Percentiles rank a stretch among this genome's conserved stretches.
phyloP scores from a whole-genome alignment of 257 asterid species.

The Datura wrightii region DNA sequence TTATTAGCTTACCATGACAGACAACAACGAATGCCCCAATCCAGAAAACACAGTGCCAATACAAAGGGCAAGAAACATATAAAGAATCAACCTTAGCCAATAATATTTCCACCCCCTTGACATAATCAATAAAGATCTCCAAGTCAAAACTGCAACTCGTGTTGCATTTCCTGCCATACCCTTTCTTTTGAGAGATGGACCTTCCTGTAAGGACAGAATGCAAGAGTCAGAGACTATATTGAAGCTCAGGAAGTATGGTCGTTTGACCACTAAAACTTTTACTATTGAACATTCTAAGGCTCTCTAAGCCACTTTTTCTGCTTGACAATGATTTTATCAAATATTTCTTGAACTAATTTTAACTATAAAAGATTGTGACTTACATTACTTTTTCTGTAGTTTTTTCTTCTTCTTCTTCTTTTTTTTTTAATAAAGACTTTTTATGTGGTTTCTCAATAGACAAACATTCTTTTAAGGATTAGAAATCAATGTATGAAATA shows the following conservation, averaged over 20 bases:
- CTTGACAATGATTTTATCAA: neutral
- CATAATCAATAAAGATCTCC: slow-evolving; percentile 98
- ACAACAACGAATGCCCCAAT: slow-evolving; percentile 93
- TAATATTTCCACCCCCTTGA: slow-evolving; percentile 99
- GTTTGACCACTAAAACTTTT: neutral
- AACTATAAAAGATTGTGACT: neutral
- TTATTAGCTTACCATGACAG: slow-evolving; percentile 74
- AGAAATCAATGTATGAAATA: slow-evolving; percentile 6
- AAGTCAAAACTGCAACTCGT: slow-evolving; percentile 78
- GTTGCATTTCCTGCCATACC: slow-evolving; percentile 69
- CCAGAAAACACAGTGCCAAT: slow-evolving; percentile 88
- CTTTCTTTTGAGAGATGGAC: slow-evolving; percentile 83
- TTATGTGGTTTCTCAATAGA: slow-evolving; percentile 12
- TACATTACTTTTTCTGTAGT: neutral
- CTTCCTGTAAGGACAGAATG: slow-evolving; percentile 66
- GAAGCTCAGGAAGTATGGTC: neutral
- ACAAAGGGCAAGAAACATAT: slow-evolving; percentile 77
- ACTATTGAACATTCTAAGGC: neutral
- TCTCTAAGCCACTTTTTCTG: slow-evolving; percentile 17
- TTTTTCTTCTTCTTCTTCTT: no score
- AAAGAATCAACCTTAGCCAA: slow-evolving; percentile 94
- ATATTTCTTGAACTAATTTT: slow-evolving; percentile 7
- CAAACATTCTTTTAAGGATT: neutral
- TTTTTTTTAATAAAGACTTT: neutral
- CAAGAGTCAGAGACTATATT: slow-evolving; percentile 20